Conservation (phyloP, 1,284 basidiomycete species). For the Sanguinoderma infundibulare region DNA sequence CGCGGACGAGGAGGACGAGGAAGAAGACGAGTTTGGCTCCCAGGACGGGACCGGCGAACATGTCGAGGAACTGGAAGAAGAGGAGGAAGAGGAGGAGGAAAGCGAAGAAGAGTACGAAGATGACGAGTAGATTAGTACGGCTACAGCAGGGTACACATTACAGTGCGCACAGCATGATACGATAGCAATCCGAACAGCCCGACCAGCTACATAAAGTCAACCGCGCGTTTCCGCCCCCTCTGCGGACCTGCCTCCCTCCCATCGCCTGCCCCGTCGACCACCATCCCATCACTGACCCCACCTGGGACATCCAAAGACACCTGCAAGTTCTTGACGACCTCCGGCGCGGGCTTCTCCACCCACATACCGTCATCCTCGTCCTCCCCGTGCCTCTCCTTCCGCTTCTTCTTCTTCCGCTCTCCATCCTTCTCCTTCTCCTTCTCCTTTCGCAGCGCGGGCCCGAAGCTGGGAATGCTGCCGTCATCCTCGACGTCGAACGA, state of each 20-base stretch:
- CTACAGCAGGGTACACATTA: slow-evolving; percentile 2
- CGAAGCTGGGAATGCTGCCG: slow-evolving; percentile 36
- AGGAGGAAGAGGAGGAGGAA: slow-evolving; percentile 17
- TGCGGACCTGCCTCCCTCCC: slow-evolving; percentile 28
- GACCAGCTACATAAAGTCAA: slow-evolving; percentile 73
- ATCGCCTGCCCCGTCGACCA: not conserved
- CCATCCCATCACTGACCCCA: not conserved
- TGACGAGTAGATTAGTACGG: slow-evolving; percentile 7
- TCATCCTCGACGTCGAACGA: slow-evolving; percentile 76
- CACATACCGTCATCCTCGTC: slow-evolving; percentile 61
- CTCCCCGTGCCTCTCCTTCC: slow-evolving; percentile 37
- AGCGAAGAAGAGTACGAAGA: slow-evolving; percentile 20
- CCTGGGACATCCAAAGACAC: slow-evolving; percentile 18
- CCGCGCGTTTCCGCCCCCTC: slow-evolving; percentile 62
- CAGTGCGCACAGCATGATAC: not conserved
- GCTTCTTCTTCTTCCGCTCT: slow-evolving; percentile 38
- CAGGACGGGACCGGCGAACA: not conserved
- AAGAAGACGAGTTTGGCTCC: slow-evolving; percentile 11
- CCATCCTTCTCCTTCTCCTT: slow-evolving; percentile 39
- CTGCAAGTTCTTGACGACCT: slow-evolving; percentile 41
- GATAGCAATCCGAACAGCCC: not conserved
- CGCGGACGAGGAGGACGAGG: slow-evolving; percentile 24
- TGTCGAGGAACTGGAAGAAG: slow-evolving; percentile 12
- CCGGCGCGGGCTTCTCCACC: slow-evolving; percentile 62
- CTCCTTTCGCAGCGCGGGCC: slow-evolving; percentile 46